phyloP scores from a whole-genome alignment of 805 yeast genomes.

The Starmerella tilneyi region DNA sequence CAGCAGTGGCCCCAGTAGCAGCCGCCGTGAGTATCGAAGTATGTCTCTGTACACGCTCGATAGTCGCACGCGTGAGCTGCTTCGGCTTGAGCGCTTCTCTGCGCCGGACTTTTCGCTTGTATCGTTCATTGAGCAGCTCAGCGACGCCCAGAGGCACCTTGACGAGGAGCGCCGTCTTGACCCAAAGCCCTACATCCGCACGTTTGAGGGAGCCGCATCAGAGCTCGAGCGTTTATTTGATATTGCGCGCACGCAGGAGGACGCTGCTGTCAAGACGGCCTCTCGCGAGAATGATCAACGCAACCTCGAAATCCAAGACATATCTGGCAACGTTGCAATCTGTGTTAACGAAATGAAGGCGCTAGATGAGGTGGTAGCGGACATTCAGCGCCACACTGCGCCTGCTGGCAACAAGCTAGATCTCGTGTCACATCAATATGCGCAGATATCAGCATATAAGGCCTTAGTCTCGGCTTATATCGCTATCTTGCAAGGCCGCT shows the following conservation, averaged over 20 bases:
- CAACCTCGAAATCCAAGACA: slow-evolving; percentile 50
- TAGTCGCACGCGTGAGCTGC: slow-evolving; percentile 29
- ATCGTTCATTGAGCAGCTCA: slow-evolving; percentile 70
- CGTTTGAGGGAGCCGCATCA: slow-evolving; percentile 74
- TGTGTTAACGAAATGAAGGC: slow-evolving; percentile 31
- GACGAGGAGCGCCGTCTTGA: slow-evolving; percentile 41
- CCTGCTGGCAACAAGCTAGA: slow-evolving; percentile 28
- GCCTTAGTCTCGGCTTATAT: slow-evolving; percentile 68
- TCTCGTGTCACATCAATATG: slow-evolving; percentile 50
- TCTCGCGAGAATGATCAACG: slow-evolving; percentile 55
- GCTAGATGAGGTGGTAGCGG: slow-evolving; percentile 29
- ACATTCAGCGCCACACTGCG: slow-evolving; percentile 28
- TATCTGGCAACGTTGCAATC: slow-evolving; percentile 40
- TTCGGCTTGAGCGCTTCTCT: slow-evolving; percentile 28
- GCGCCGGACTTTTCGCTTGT: slow-evolving; percentile 46
- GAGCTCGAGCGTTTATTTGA: slow-evolving; percentile 55
- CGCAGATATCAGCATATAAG: slow-evolving; percentile 60
- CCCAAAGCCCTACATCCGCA: slow-evolving; percentile 88
- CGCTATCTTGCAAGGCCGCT: slow-evolving; percentile 53
- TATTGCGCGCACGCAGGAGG: slow-evolving; percentile 45
- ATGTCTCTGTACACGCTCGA: slow-evolving; percentile 30
- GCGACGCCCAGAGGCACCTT: slow-evolving; percentile 48
- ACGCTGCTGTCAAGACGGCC: slow-evolving; percentile 46
- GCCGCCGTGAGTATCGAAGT: too few species aligned
- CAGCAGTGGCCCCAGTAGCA: too few species aligned